Evolutionary conservation across 2,329 filamentous ascomycete species (phyloP).

Genomic region (Neofusicoccum umdonicola): DNA sequence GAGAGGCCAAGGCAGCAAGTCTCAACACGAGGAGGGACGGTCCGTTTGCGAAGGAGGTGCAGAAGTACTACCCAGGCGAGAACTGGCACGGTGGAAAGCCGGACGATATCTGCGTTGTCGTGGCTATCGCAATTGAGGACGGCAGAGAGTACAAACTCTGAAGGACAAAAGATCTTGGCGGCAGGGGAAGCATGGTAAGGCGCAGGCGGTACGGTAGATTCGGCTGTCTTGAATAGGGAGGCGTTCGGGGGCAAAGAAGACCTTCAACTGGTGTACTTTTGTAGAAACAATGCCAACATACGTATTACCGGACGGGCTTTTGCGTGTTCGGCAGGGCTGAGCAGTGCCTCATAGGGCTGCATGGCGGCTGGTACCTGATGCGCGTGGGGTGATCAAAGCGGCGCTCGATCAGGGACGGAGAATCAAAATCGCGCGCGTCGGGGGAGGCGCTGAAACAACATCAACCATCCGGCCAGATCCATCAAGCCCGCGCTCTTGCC

Average conservation of each 20-base stretch:
- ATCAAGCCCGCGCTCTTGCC: neutral
- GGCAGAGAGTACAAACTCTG: constrained; percentile 9
- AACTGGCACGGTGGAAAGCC: constrained; percentile 89
- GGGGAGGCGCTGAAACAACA: neutral
- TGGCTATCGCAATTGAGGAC: constrained; percentile 48
- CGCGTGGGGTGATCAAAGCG: constrained; percentile 8
- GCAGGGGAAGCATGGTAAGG: constrained; percentile 2
- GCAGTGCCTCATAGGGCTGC: neutral
- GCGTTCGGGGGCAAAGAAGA: neutral
- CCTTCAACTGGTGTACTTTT: neutral
- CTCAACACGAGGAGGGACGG: constrained; percentile 78
- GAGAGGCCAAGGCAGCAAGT: constrained; percentile 81
- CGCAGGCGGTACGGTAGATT: constrained; percentile 2
- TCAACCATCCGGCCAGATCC: neutral
- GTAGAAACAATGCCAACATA: neutral
- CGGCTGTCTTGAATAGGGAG: neutral
- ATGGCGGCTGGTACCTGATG: neutral
- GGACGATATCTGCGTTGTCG: constrained; percentile 90
- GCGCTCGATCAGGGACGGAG: constrained; percentile 1
- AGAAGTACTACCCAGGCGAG: constrained; percentile 81
- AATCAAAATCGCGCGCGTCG: neutral
- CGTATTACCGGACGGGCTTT: neutral
- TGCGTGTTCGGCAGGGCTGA: neutral
- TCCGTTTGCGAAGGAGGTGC: constrained; percentile 92
- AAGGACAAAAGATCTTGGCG: neutral